Conservation (phyloP, 768 basidiomycete species). For the Candolleomyces efflorescens region DNA sequence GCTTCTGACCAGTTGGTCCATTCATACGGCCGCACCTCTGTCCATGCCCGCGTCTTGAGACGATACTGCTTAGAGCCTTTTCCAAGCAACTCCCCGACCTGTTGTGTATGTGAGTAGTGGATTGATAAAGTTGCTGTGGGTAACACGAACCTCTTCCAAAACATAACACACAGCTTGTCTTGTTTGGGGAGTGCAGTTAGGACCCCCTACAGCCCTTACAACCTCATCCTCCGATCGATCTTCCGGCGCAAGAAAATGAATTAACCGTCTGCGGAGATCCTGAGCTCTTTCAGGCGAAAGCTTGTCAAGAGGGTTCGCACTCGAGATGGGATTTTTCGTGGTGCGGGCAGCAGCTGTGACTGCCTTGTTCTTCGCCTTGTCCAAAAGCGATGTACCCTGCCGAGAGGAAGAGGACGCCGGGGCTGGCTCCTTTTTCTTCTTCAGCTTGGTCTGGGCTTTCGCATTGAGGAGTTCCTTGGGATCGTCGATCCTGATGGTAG, state of each 20-base stretch:
- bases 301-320: slow-evolving; percentile 13
- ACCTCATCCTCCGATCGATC: slow-evolving; percentile 49
- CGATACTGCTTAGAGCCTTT: slow-evolving; percentile 38
- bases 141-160: slow-evolving; percentile 41
- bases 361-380: slow-evolving; percentile 11
- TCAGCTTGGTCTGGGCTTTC: slow-evolving; percentile 16
- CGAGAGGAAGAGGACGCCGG: neutral
- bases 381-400: slow-evolving; percentile 23
- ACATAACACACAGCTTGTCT: slow-evolving; percentile 43
- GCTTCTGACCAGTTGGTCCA: slow-evolving; percentile 47
- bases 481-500: slow-evolving; percentile 48
- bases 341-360: slow-evolving; percentile 23
- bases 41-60: slow-evolving; percentile 57
- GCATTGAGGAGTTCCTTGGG: slow-evolving; percentile 31
- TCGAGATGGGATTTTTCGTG: slow-evolving; percentile 22
- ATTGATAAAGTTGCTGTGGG: neutral
- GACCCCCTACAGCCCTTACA: slow-evolving; percentile 42
- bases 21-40: slow-evolving; percentile 66
- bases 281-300: slow-evolving; percentile 15
- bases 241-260: slow-evolving; percentile 48
- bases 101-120: neutral
- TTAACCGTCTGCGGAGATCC: slow-evolving; percentile 38
- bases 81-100: slow-evolving; percentile 50
- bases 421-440: slow-evolving; percentile 36
- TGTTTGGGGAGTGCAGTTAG: slow-evolving; percentile 26